Base-by-base conservation (phyloP, 2,329 filamentous ascomycete genomes). In the Scedosporium boydii region DNA sequence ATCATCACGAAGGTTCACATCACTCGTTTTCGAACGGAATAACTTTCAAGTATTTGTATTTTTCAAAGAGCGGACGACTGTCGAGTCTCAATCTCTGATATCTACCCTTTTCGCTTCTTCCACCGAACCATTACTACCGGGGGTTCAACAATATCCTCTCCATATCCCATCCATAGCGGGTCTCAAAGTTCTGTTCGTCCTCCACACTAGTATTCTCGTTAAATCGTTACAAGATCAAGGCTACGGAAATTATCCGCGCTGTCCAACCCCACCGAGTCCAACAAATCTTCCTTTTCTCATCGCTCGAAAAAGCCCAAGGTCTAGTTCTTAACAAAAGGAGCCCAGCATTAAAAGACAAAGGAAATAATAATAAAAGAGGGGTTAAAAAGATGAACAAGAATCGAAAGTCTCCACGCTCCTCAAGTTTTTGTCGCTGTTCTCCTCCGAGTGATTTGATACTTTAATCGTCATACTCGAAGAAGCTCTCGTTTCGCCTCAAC, bases 401-500 rank as follows among this genome's bases (percentile, higher is more conserved):
- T 55, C 23, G 51, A 55, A 55, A 55, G 51, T 55, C n/a, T 48
- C 44, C 44, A 26, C 23, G 48, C 10, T 10, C 18, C 9, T 18
- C 44, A 41, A 4, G 46, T 21, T 55, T 27, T 53, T 9, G 3
- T 12, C 12, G 1, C 21, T 7, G 12, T 23, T 23, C 12, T 27
- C 51, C 6, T 12, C 1, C 23, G 51, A 27, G 44, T 3, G n/a
- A 21, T 48, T 48, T 23, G 21, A 7, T n/a, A 21, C 44, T 38
- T 42, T n/a, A 21, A 67, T 63, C 75, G 62, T 79, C 74, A 7
- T 69, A 70, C 34, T 81, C 78, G 58, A 81, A 80, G 67, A 78
- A 80, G 66, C 79, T 82, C 18, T 69, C 73, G 5, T 70, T 71
- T 63, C 74, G 67, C 71, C 76, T 79, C 63, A 80, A 59, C 57